Percentiles rank a stretch among this genome's conserved stretches.
Conservation (phyloP, 2,329 filamentous ascomycete genomes). For the Myriosclerotinia scirpicola region DNA sequence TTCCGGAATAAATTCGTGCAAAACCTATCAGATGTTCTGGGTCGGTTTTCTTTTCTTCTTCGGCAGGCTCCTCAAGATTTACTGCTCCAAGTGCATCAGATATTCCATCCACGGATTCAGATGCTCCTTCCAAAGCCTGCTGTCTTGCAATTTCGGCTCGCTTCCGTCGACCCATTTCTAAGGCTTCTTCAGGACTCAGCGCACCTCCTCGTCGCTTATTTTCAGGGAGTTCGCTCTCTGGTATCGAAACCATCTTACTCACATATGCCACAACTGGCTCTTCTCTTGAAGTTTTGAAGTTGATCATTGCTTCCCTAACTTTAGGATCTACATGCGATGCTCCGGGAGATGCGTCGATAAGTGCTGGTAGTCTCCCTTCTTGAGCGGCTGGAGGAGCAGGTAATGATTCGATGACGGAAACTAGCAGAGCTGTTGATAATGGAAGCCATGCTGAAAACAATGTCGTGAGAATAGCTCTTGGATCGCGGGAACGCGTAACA, state of each 20-base stretch:
- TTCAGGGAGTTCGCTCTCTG: constrained; percentile 85
- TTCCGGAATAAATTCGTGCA: constrained; percentile 89
- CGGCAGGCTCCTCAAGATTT: constrained; percentile 55
- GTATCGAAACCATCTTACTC: constrained; percentile 97
- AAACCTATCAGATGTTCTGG: constrained; percentile 92
- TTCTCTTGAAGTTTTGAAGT: constrained; percentile 68
- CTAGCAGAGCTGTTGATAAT: constrained; percentile 84
- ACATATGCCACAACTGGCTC: constrained; percentile 91
- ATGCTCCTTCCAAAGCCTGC: constrained; percentile 52
- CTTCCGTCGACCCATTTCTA: constrained; percentile 84
- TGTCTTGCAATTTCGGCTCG: constrained; percentile 82
- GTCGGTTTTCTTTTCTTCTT: constrained; percentile 62
- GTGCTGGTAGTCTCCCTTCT: constrained; percentile 71
- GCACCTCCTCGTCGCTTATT: constrained; percentile 73
- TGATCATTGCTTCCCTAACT: constrained; percentile 77
- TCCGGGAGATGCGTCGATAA: constrained; percentile 80
- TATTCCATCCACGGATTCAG: constrained; percentile 46
- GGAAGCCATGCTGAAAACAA: constrained; percentile 91
- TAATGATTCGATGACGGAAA: constrained; percentile 90
- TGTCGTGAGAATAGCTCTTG: constrained; percentile 77
- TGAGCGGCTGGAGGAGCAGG: constrained; percentile 83
- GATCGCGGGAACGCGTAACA: constrained; percentile 78
- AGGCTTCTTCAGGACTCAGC: constrained; percentile 84
- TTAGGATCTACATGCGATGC: constrained; percentile 65
- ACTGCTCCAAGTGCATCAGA: constrained; percentile 60